Evolutionary conservation across 805 yeast genomes (phyloP).

Genomic region (Lipomyces yamadae): DNA sequence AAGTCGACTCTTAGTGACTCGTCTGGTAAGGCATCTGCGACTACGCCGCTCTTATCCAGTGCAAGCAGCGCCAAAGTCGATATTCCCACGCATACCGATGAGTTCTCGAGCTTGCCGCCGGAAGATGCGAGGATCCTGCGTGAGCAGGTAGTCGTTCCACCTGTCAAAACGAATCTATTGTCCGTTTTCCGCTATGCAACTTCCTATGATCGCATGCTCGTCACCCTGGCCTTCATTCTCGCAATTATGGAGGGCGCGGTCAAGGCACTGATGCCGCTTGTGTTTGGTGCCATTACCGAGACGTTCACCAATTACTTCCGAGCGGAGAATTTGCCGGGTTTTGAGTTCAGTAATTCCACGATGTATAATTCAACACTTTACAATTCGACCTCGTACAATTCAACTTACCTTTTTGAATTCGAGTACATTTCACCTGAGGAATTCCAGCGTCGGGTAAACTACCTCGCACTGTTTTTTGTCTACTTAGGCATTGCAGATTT

Average conservation of each 20-base stretch:
- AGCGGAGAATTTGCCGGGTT: slow-evolving; percentile 8
- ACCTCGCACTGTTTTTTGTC: slow-evolving; percentile 48
- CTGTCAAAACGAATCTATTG: slow-evolving; percentile 37
- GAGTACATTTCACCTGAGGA: slow-evolving; percentile 37
- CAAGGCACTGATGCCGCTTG: slow-evolving; percentile 43
- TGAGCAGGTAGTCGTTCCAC: slow-evolving; percentile 42
- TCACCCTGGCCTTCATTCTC: slow-evolving; percentile 42
- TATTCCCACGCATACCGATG: slow-evolving; percentile 22
- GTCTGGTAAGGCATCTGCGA: slow-evolving; percentile 1
- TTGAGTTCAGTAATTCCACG: slow-evolving; percentile 12
- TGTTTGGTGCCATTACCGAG: slow-evolving; percentile 50
- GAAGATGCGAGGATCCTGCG: slow-evolving; percentile 46
- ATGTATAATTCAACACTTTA: slow-evolving; percentile 5
- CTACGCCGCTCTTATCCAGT: not conserved
- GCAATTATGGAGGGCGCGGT: slow-evolving; percentile 49
- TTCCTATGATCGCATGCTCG: slow-evolving; percentile 40
- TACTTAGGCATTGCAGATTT: slow-evolving; percentile 49
- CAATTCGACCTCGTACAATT: slow-evolving; percentile 9
- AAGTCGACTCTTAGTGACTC: not conserved
- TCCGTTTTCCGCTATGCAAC: slow-evolving; percentile 47
- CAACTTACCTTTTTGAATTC: not conserved
- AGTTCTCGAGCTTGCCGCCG: slow-evolving; percentile 40
- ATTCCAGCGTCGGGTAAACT: slow-evolving; percentile 47
- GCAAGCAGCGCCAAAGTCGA: slow-evolving; percentile 16
- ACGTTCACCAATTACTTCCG: slow-evolving; percentile 45